phyloP scores from a whole-genome alignment of 208 protist species.

The Trichomonas gallinae region DNA sequence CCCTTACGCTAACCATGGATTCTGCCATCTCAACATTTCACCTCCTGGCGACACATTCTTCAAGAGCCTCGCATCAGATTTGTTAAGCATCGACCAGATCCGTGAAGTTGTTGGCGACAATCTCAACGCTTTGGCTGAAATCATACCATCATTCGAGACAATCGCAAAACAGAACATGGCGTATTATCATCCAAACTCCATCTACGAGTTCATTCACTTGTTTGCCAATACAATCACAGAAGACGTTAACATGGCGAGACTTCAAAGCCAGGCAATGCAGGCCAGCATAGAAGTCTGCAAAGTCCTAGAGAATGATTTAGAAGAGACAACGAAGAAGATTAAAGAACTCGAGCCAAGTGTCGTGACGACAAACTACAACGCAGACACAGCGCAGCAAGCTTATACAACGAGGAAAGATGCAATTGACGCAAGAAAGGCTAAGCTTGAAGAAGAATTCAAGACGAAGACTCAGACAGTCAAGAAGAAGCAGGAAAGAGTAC shows the following conservation, averaged over 20 bases:
- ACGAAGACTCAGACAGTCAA: neutral
- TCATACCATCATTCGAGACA: neutral
- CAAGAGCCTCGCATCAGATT: neutral
- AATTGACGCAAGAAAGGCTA: neutral
- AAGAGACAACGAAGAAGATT: neutral
- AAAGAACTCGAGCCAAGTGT: neutral
- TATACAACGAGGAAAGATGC: neutral
- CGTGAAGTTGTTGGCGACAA: neutral
- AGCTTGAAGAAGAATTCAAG: neutral
- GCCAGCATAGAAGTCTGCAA: neutral
- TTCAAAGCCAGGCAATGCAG: neutral
- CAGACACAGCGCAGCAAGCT: neutral
- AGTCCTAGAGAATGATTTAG: neutral
- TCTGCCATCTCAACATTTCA: neutral
- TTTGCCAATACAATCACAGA: neutral
- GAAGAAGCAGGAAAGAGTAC: neutral
- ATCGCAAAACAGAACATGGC: neutral
- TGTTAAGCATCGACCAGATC: neutral
- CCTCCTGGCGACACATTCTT: neutral
- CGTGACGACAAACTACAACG: neutral
- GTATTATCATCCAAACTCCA: neutral
- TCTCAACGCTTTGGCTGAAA: neutral
- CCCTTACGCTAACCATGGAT: neutral
- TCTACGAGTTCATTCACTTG: neutral
- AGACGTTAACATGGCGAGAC: neutral